These are phyloP conservation scores for Aristolochia californica DNA, from an alignment of 164 flowering plant genomes.

Conservation along the genomic window DNA sequence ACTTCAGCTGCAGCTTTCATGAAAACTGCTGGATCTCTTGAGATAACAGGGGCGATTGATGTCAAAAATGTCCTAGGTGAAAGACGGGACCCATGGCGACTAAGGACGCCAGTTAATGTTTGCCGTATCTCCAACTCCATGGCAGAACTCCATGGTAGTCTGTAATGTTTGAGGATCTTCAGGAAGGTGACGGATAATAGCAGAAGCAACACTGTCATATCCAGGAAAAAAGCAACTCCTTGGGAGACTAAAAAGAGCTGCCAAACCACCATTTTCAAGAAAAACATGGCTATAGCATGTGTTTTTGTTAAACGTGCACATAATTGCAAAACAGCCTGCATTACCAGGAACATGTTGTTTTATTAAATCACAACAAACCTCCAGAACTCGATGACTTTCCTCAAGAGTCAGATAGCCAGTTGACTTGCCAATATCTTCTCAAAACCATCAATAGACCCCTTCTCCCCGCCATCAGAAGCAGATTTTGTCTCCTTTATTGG, in stretches of 20 bases:
- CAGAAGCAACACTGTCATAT: slow-evolving; percentile 70
- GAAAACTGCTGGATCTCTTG: slow-evolving; percentile 78
- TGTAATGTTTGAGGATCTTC: slow-evolving; percentile 97
- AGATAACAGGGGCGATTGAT: slow-evolving; percentile 81
- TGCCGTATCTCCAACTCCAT: slow-evolving; percentile 94
- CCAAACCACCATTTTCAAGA: slow-evolving; percentile 76
- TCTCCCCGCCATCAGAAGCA: slow-evolving; percentile 27
- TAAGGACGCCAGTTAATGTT: slow-evolving; percentile 37
- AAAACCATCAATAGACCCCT: slow-evolving; percentile 30
- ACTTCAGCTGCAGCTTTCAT: slow-evolving; percentile 75
- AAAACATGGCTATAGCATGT: slow-evolving; percentile 68
- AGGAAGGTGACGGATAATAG: slow-evolving; percentile 76
- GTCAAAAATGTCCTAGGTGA: slow-evolving; percentile 56
- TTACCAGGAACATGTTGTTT: slow-evolving; percentile 70
- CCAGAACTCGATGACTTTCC: slow-evolving; percentile 51
- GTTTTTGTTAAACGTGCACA: slow-evolving; percentile 87
- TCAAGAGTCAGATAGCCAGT: slow-evolving; percentile 69
- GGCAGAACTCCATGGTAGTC: too few relatives aligned
- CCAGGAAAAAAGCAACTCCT: slow-evolving; percentile 77
- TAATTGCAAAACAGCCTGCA: slow-evolving; percentile 86
- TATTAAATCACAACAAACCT: slow-evolving; percentile 55
- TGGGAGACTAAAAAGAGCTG: slow-evolving; percentile 68
- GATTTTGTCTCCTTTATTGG: slow-evolving; percentile 22
- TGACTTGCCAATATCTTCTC: slow-evolving; percentile 60
- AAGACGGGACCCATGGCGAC: slow-evolving; percentile 56